Percentiles rank a stretch among this genome's conserved stretches.
phyloP scores from a whole-genome alignment of 441 rosid species.

The Iberis amara region DNA sequence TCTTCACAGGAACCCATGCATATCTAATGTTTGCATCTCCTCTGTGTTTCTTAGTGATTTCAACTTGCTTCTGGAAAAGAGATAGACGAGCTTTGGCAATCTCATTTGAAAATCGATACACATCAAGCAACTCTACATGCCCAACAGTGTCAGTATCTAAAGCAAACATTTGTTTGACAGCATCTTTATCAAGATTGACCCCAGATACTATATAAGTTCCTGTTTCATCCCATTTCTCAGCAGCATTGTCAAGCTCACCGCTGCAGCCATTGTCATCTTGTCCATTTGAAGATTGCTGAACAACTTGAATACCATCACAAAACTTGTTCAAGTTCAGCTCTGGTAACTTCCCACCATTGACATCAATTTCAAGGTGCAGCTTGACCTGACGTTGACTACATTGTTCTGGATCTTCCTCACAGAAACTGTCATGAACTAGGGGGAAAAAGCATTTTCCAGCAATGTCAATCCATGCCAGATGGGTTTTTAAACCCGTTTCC shows the following conservation, averaged over 20 bases:
- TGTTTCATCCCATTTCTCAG: conserved; percentile 34
- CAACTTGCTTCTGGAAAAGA: conserved; percentile 71
- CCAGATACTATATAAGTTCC: conserved; percentile 11
- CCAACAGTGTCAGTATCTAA: conserved; percentile 41
- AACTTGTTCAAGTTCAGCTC: too few relatives aligned
- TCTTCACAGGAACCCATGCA: conserved; percentile 84
- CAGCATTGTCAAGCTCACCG: conserved; percentile 28
- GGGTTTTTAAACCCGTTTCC: conserved; percentile 54
- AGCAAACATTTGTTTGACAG: conserved; percentile 47
- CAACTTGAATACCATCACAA: conserved; percentile 34
- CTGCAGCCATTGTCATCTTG: conserved; percentile 39
- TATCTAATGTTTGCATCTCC: conserved; percentile 71
- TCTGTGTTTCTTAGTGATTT: conserved; percentile 51
- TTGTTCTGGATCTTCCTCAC: conserved; percentile 32
- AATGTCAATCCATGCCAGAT: conserved; percentile 93
- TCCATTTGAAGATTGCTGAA: conserved; percentile 14
- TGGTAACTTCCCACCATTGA: conserved; percentile 57
- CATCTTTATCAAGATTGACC: conserved; percentile 29
- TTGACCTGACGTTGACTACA: conserved; percentile 55
- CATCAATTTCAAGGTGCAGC: conserved; percentile 75
- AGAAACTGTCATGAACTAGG: conserved; percentile 16
- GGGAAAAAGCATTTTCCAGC: conserved; percentile 77
- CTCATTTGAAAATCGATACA: conserved; percentile 37
- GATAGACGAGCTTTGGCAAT: conserved; percentile 43
- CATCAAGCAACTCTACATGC: conserved; percentile 40